Evolutionary conservation across 1,284 basidiomycete species (phyloP).

Genomic region (Moniliella sp.): DNA sequence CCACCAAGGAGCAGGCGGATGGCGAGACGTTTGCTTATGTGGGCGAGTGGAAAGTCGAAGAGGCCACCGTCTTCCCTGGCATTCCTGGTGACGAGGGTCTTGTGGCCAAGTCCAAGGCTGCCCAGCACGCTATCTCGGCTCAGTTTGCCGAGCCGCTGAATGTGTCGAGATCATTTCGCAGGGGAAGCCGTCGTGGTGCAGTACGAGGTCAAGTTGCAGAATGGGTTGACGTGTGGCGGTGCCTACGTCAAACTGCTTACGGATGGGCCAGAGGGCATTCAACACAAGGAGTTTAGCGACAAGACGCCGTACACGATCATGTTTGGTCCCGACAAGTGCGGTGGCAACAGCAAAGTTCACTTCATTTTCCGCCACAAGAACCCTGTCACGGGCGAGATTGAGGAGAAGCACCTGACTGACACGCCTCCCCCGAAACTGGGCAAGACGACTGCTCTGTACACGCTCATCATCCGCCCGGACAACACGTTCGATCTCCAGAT

Average conservation of each 20-base stretch:
- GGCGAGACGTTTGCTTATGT: constrained; percentile 58
- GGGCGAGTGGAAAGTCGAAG: constrained; percentile 89
- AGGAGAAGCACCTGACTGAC: constrained; percentile 81
- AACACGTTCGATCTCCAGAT: constrained; percentile 81
- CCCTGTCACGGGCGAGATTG: constrained; percentile 41
- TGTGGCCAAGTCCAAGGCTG: constrained; percentile 52
- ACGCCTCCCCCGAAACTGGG: constrained; percentile 54
- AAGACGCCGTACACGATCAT: constrained; percentile 34
- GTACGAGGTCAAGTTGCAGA: constrained; percentile 90
- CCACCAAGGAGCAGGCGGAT: constrained; percentile 52
- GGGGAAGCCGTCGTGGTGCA: constrained; percentile 72
- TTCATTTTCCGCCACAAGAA: constrained; percentile 34
- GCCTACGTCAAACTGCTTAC: constrained; percentile 87
- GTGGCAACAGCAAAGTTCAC: constrained; percentile 31
- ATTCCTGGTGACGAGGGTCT: constrained; percentile 34
- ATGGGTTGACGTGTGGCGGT: constrained; percentile 94
- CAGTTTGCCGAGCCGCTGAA: constrained; percentile 54
- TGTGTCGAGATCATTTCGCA: constrained; percentile 72
- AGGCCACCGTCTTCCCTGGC: constrained; percentile 49
- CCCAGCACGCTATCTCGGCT: constrained; percentile 90
- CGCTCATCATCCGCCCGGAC: constrained; percentile 63
- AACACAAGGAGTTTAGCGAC: constrained; percentile 27
- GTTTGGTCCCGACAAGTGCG: constrained; percentile 33
- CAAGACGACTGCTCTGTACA: constrained; percentile 30
- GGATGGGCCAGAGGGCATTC: constrained; percentile 33